A percentile compares a stretch with the other conserved stretches of the same genome.
These are phyloP conservation scores for Beta corolliflora DNA, from an alignment of 179 eudicot genomes.

Conservation along the genomic window DNA sequence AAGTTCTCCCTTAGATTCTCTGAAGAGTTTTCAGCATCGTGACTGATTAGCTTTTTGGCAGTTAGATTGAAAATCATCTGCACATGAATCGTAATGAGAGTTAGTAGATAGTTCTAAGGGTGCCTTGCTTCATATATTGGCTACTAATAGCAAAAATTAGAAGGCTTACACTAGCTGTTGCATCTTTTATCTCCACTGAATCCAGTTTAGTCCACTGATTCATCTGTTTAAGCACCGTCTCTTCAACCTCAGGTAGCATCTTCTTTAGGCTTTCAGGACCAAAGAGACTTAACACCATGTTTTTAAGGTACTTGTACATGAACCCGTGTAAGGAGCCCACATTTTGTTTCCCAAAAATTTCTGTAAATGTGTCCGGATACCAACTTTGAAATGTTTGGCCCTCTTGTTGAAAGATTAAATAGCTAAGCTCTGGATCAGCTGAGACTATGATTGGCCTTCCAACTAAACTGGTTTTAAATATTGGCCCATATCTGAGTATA, in stretches of 20 bases:
- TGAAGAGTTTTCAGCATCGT: constrained; percentile 68
- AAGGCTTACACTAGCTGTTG: constrained; percentile 70
- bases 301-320: constrained; percentile 88
- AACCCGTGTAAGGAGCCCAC: constrained; percentile 81
- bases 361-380: constrained; percentile 86
- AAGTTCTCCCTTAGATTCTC: constrained; percentile 74
- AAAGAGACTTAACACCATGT: constrained; percentile 75
- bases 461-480: constrained; percentile 78
- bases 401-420: constrained; percentile 77
- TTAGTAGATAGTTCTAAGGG: neutral
- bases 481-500: constrained; percentile 68
- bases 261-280: constrained; percentile 83
- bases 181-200: constrained; percentile 68
- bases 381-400: constrained; percentile 77
- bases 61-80: constrained; percentile 91
- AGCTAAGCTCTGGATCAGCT: constrained; percentile 70
- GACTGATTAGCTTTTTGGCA: constrained; percentile 80
- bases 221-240: constrained; percentile 44
- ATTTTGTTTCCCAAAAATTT: constrained; percentile 76
- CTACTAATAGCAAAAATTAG: constrained; percentile 4
- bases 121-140: neutral
- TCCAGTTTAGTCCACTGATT: constrained; percentile 57
- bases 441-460: constrained; percentile 78
- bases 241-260: constrained; percentile 85
- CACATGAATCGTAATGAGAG: neutral